Evolutionary conservation across 1,284 basidiomycete genomes (phyloP), one percentile per base, ranked within the genome.

Genomic region (Ganoderma lucidum): DNA sequence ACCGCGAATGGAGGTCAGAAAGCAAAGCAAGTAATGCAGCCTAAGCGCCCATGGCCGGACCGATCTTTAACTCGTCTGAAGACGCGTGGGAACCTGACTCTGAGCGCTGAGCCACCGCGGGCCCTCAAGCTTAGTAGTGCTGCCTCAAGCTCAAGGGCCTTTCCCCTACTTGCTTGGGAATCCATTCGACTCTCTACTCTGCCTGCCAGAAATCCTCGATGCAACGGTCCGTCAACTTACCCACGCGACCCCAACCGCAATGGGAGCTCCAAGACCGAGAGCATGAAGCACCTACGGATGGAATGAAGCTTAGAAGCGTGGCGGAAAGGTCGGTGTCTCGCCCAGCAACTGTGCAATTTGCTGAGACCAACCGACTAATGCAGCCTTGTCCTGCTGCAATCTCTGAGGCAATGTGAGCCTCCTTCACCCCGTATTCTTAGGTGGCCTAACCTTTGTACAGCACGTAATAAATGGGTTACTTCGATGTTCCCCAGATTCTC

Each of bases 401-500:
- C 92, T 1, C 78, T 93, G 61, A 87, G 85, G 73, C 90, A 92
- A 85, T 93, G 92, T 92, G 74, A 78, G 85, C 77, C 60, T 17
- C 61, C 62, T 44, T 5, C 28, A 53, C 55, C 6, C 32, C 28
- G 17, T 64, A 63, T 10, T 14, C 39, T 42, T n/a, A 65, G 41
- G 55, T 55, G 39, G 53, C 68, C 68, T 62, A 63, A 62, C 51
- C 64, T 48, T 70, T 39, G 39, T 35, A 69, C 71, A 93, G 92
- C 92, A 60, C 86, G 92, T 55, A 87, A 90, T 39, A 86, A 84
- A 78, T 93, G 90, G 90, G 79, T 93, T 12, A 82, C 84, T 44
- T 83, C 83, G n/a, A 85, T 85, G 39, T 92, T 94, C 70, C 88
- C 89, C n/a, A 91, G 87, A 75, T 93, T 93, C 75, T 90, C 90